A percentile compares a stretch with the other conserved stretches of the same genome.
These are phyloP conservation scores for Cyclotella distinguenda DNA, from an alignment of 108 stramenopile genomes.

Conservation along the genomic window DNA sequence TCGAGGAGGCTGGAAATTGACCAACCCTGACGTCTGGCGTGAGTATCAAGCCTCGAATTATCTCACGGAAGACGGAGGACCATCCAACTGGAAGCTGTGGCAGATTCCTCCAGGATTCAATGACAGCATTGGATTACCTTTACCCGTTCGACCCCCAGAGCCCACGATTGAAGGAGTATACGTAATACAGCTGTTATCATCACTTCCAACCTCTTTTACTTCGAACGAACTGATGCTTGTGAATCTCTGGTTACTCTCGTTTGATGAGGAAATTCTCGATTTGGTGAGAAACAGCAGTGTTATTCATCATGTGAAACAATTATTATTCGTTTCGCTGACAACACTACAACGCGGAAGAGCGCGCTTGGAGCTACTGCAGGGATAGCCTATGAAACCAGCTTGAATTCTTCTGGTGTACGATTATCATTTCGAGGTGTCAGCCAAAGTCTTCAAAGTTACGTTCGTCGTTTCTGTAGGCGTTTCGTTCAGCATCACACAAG, in stretches of 20 bases:
- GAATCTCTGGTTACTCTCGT: slow-evolving; percentile 69
- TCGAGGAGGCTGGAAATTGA: slow-evolving; percentile 26
- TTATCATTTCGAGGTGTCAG: slow-evolving; percentile 68
- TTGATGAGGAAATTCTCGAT: slow-evolving; percentile 67
- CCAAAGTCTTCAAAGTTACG: slow-evolving; percentile 68
- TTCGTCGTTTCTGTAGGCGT: slow-evolving; percentile 64
- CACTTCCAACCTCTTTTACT: slow-evolving; percentile 60
- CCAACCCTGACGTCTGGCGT: slow-evolving; percentile 31
- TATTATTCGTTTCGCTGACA: not conserved
- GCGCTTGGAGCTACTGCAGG: slow-evolving; percentile 76
- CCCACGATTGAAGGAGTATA: slow-evolving; percentile 58
- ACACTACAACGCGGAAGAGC: slow-evolving; percentile 26
- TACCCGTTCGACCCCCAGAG: slow-evolving; percentile 64
- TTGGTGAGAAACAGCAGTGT: slow-evolving; percentile 24
- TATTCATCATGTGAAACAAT: not conserved
- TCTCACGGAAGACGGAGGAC: slow-evolving; percentile 2
- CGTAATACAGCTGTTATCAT: slow-evolving; percentile 69
- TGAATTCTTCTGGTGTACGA: slow-evolving; percentile 70
- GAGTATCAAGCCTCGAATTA: slow-evolving; percentile 9
- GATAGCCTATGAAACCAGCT: slow-evolving; percentile 74
- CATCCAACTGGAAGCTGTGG: slow-evolving; percentile 46
- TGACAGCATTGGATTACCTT: slow-evolving; percentile 23
- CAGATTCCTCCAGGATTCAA: slow-evolving; percentile 30
- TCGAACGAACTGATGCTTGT: slow-evolving; percentile 51
- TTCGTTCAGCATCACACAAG: slow-evolving; percentile 63